Conservation (phyloP, 192 early-diverging fungal species). For the Rhizophagus prolifer region DNA sequence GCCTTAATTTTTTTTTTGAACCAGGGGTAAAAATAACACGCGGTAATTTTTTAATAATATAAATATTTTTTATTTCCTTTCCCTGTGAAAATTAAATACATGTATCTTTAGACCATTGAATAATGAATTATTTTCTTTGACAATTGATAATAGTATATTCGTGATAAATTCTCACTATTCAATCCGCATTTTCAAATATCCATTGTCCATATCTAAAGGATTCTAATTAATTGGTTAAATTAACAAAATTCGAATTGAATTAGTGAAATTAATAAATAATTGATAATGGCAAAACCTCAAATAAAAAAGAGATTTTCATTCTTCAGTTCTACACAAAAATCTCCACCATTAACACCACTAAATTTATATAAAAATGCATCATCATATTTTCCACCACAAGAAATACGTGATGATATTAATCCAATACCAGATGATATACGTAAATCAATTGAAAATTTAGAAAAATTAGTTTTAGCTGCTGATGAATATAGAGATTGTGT, state of each 20-base stretch:
- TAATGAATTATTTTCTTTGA: no score
- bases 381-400: not conserved
- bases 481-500: slow-evolving; percentile 38
- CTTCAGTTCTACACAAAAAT: not conserved
- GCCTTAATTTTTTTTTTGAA: not conserved
- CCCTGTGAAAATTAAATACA: no score
- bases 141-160: no score
- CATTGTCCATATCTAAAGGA: no score
- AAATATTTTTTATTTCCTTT: no score
- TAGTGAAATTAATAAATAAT: not conserved
- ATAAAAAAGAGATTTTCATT: slow-evolving; percentile 16
- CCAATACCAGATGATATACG: slow-evolving; percentile 28
- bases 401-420: not conserved
- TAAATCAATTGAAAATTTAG: slow-evolving; percentile 38
- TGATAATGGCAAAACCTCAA: not conserved
- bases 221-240: no score
- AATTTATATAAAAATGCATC: not conserved
- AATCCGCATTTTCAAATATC: no score
- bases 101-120: no score
- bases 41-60: not conserved
- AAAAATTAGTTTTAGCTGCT: slow-evolving; percentile 36
- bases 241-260: no score
- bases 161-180: no score
- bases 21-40: not conserved
- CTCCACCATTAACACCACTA: not conserved